These are phyloP conservation scores for Monosporozyma aerobia DNA, from an alignment of 805 yeast genomes.

Conservation along the genomic window DNA sequence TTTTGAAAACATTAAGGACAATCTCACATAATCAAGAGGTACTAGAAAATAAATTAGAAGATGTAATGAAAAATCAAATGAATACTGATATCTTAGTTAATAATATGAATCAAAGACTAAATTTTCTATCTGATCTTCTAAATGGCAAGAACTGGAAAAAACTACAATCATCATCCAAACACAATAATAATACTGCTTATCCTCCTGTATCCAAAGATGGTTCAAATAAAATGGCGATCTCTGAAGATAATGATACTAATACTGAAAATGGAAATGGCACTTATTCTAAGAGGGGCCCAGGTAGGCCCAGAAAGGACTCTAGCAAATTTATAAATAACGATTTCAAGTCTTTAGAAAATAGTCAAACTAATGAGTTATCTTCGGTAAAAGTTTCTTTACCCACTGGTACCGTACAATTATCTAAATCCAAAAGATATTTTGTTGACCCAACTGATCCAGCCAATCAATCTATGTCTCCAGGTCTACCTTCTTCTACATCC, in stretches of 20 bases:
- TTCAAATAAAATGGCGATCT: not conserved
- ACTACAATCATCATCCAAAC: not conserved
- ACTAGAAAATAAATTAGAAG: constrained; percentile 29
- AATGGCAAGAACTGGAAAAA: constrained; percentile 4
- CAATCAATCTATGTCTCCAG: constrained; percentile 1
- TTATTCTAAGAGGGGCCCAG: constrained; percentile 26
- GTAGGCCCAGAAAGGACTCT: constrained; percentile 27
- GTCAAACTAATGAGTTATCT: constrained; percentile 3
- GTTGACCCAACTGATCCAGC: constrained; percentile 16
- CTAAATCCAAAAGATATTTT: constrained; percentile 27
- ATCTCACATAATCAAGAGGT: constrained; percentile 28
- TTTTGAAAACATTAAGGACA: constrained; percentile 22
- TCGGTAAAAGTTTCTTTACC: constrained; percentile 20
- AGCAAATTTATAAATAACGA: not conserved
- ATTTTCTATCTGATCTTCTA: constrained; percentile 5
- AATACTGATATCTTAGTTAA: constrained; percentile 30
- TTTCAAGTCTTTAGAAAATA: constrained; percentile 1
- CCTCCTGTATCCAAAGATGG: not conserved
- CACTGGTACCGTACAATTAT: constrained; percentile 19
- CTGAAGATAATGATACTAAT: not conserved
- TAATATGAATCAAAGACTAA: constrained; percentile 17
- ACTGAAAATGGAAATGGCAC: not conserved
- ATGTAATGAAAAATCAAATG: constrained; percentile 28
- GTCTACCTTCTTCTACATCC: not conserved
- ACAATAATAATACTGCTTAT: not conserved